These are phyloP conservation scores for Niveomyces coronatus DNA, from an alignment of 2,329 filamentous ascomycete species.

Conservation along the genomic window DNA sequence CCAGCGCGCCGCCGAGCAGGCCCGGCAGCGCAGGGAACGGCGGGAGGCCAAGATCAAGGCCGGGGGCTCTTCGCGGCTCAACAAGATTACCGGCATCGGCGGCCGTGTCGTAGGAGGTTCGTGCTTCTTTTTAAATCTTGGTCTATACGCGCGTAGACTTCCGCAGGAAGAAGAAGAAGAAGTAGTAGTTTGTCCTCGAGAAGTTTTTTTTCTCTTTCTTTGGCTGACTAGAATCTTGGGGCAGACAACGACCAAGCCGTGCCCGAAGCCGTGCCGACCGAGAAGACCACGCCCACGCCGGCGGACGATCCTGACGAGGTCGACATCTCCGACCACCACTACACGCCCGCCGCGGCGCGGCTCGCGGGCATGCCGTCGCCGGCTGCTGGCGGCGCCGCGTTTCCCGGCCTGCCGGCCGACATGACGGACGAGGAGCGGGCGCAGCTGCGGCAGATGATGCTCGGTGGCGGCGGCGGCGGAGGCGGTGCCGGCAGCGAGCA, in stretches of 20 bases:
- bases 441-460: slow-evolving; percentile 56
- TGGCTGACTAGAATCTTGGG: no score
- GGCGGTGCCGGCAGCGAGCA: slow-evolving; percentile 17
- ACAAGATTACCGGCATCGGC: slow-evolving; percentile 64
- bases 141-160: no score
- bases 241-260: slow-evolving; percentile 18
- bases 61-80: slow-evolving; percentile 58
- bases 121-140: no score
- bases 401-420: slow-evolving; percentile 17
- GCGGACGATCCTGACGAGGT: slow-evolving; percentile 61
- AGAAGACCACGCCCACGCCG: slow-evolving; percentile 18
- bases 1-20: slow-evolving; percentile 50
- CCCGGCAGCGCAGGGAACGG: slow-evolving; percentile 66
- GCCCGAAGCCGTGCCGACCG: slow-evolving; percentile 23
- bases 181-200: no score
- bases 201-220: no score
- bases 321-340: slow-evolving; percentile 69
- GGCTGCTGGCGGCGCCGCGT: slow-evolving; percentile 7
- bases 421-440: slow-evolving; percentile 49
- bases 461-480: slow-evolving; percentile 24
- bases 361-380: slow-evolving; percentile 14
- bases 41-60: slow-evolving; percentile 70
- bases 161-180: no score
- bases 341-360: slow-evolving; percentile 37
- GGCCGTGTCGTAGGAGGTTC: slow-evolving; percentile 26